Evolutionary conservation across 306 rosid genomes (phyloP).

Genomic region (Cucurbita argyrosperma): DNA sequence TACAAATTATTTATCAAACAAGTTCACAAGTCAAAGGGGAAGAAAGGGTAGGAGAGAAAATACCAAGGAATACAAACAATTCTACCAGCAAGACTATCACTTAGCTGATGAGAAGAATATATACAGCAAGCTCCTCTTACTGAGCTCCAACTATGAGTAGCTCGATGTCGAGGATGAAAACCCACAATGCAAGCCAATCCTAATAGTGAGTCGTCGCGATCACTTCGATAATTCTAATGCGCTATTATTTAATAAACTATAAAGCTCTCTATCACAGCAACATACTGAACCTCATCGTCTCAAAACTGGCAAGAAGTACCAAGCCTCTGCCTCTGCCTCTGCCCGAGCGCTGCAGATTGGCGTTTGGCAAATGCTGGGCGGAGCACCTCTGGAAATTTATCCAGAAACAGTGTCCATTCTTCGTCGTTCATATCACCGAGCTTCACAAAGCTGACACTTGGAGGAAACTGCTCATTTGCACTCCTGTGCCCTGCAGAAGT

Average conservation of each 20-base stretch:
- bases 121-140: constrained; percentile 35
- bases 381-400: constrained; percentile 64
- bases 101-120: constrained; percentile 42
- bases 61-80: constrained; percentile 39
- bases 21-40: constrained; percentile 12
- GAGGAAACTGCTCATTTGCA: constrained; percentile 91
- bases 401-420: constrained; percentile 65
- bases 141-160: constrained; percentile 9
- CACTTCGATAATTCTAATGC: neutral
- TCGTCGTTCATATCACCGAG: constrained; percentile 67
- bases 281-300: constrained; percentile 27
- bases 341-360: constrained; percentile 42
- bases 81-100: constrained; percentile 29
- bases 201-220: constrained; percentile 12
- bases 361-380: constrained; percentile 62
- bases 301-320: constrained; percentile 99
- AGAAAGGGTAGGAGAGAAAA: neutral
- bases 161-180: constrained; percentile 7
- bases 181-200: constrained; percentile 12
- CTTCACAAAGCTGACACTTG: constrained; percentile 70
- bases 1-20: constrained; percentile 79
- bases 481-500: constrained; percentile 78
- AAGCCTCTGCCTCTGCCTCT: constrained; percentile 88
- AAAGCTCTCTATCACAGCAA: constrained; percentile 25
- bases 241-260: neutral